Percentiles rank a stretch among this genome's conserved stretches.
phyloP scores from a whole-genome alignment of 768 basidiomycete species.

The Tulasnella sp. region DNA sequence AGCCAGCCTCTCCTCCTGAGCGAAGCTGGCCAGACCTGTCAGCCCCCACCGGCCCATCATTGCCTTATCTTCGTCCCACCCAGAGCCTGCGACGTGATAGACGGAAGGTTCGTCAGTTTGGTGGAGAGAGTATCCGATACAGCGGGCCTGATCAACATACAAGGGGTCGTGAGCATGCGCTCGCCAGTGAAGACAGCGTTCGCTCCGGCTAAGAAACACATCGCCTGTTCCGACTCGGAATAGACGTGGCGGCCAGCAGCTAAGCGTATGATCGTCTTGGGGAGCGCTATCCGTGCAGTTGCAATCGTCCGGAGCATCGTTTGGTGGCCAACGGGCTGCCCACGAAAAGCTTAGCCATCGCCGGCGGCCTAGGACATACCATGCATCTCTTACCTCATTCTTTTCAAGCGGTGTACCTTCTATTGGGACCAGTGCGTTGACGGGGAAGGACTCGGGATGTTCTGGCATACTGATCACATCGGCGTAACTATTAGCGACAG shows the following conservation, averaged over 20 bases:
- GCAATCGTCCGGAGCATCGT: conserved; percentile 88
- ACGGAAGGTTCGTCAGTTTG: neutral
- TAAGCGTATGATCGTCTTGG: conserved; percentile 85
- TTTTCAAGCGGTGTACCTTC: conserved; percentile 84
- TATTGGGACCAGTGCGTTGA: conserved; percentile 94
- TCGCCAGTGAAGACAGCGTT: conserved; percentile 99
- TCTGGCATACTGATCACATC: conserved; percentile 60
- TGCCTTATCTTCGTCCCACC: conserved; percentile 95
- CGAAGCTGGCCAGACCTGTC: conserved; percentile 83
- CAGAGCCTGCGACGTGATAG: conserved; percentile 47
- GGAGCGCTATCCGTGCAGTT: conserved; percentile 85
- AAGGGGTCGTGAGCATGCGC: conserved; percentile 93
- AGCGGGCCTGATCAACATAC: conserved; percentile 36
- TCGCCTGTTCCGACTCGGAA: conserved; percentile 83
- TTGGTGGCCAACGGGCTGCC: conserved; percentile 68
- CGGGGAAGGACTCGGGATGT: conserved; percentile 98
- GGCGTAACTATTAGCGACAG: neutral
- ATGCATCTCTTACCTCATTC: conserved; percentile 55
- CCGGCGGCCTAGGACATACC: neutral
- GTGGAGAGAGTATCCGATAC: neutral
- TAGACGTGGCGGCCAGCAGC: conserved; percentile 89
- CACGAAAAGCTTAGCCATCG: conserved; percentile 7
- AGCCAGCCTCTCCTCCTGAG: no score
- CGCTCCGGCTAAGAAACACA: conserved; percentile 98
- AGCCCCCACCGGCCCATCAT: conserved; percentile 94